Base-by-base conservation (phyloP, 2,329 filamentous ascomycete species). In the Endocalyx cinctus region DNA sequence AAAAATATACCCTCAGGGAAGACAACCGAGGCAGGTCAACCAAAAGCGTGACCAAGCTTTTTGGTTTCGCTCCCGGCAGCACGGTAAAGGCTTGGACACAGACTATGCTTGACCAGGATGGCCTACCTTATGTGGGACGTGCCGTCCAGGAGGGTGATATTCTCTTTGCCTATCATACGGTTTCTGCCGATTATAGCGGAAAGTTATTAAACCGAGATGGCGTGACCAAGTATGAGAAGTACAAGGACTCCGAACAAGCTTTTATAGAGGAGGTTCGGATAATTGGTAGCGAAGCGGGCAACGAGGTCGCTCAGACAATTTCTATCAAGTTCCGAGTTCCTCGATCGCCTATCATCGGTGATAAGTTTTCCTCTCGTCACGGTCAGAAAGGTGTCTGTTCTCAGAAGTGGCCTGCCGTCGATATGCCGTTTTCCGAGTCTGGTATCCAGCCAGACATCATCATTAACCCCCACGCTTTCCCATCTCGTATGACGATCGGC, bases 381-480 rank as follows among this genome's bases (percentile, higher is more conserved):
- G 92, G 92, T 41, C 92, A 98, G 60, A 98, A 98, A 66, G 92
- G 92, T 79, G 92, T 97, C 31, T 82, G 77, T 53, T 96, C 88
- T 13, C 90, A 97, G 58, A 92, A 96, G 59, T 98, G 92, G 88
- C 92, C 89, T 1, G 77, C 82, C 3, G 70, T 85, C 38, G 89
- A 97, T 59, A 92, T 98, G 86, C 92, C 92, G 4, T 98, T 97
- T 64, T 88, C 87, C 3, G 92, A 98, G 66, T 86, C 84, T 5
- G 92, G 92, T 34, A 97, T 98, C 41, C 89, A 96, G 55, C 92
- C 92, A 8, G 92, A 98, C 62, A 74, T 95, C 52, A 98, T 98
- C 63, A 98, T 98, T 72, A 98, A 98, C 67, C 92, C 92, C 25
- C 92, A 98, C 73, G 92, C 92, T 55, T 98, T 98, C 74, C 92